Base-by-base conservation (phyloP, 2,329 filamentous ascomycete species). In the Parascedosporium putredinis region DNA sequence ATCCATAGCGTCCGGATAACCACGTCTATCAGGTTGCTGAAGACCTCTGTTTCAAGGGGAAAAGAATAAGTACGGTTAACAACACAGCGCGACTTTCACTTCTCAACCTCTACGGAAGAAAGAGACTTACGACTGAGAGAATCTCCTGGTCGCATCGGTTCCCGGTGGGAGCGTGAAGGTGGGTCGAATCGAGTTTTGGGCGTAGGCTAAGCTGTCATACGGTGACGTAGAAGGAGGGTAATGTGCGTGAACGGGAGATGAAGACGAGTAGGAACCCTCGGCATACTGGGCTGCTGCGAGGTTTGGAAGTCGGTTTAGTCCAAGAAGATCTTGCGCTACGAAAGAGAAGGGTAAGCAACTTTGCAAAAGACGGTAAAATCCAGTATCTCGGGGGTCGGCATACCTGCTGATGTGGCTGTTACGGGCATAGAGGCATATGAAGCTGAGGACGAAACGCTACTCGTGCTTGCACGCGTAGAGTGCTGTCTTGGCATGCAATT, bases 1-100 rank as follows among this genome's bases (percentile, higher is more conserved):
- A 64, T 96, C 91, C 51, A 97, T 81, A 24, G 88, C 88, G 62
- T 96, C 91, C 56, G 84, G 87, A 64, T 90, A 94, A 58, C 83
- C 84, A 58, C 84, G 65, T 73, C 82, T 62, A 69, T 79, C 71
- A 68, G 78, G 64, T 67, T 65, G 62, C 18, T 64, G 72, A 47
- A 78, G 68, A 56, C 69, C 72, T 64, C 80, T 77, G 68, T n/a
- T n/a, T n/a, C 76, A 24, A 60, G 61, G 49, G 57, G 55, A n/a
- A n/a, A n/a, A n/a, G n/a, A n/a, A n/a, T n/a, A n/a, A n/a, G n/a
- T n/a, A n/a, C n/a, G n/a, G n/a, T n/a, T n/a, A n/a, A n/a, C n/a
- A n/a, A n/a, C n/a, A n/a, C n/a, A n/a, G n/a, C n/a, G n/a, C n/a
- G n/a, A n/a, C n/a, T n/a, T n/a, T n/a, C n/a, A n/a, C n/a, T n/a